These are phyloP conservation scores for Podaxis sp. DNA, from an alignment of 768 basidiomycete species.

Conservation along the genomic window DNA sequence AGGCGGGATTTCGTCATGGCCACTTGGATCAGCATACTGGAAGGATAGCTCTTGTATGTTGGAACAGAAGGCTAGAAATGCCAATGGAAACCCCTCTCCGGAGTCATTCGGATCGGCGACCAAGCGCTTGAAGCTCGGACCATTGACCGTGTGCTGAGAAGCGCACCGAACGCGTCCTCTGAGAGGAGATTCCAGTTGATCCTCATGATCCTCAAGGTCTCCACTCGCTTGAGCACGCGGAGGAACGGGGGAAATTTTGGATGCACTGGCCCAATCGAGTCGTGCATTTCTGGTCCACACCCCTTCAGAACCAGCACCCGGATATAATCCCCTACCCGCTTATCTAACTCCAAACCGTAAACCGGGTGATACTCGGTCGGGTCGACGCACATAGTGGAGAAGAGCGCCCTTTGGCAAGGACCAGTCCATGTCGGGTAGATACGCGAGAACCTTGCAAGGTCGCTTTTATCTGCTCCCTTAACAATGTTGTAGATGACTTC, in stretches of 20 bases:
- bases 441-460: not conserved
- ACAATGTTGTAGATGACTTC: not conserved
- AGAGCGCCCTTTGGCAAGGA: not conserved
- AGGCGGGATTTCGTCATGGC: not conserved
- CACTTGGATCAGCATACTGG: not conserved
- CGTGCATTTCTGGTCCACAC: not conserved
- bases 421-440: not conserved
- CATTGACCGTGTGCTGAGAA: not conserved
- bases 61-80: not conserved
- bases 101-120: not conserved
- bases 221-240: not conserved
- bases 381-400: not conserved
- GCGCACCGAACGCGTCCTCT: not conserved
- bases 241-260: not conserved
- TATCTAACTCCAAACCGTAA: not conserved
- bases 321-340: not conserved
- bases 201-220: not conserved
- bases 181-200: not conserved
- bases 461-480: not conserved
- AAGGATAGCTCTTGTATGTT: not conserved
- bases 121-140: not conserved
- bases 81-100: not conserved
- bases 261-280: not conserved
- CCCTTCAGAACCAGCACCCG: not conserved
- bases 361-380: not conserved